Evolutionary conservation across 495 filamentous ascomycete genomes (phyloP).

Genomic region (Penicillium paxilli): DNA sequence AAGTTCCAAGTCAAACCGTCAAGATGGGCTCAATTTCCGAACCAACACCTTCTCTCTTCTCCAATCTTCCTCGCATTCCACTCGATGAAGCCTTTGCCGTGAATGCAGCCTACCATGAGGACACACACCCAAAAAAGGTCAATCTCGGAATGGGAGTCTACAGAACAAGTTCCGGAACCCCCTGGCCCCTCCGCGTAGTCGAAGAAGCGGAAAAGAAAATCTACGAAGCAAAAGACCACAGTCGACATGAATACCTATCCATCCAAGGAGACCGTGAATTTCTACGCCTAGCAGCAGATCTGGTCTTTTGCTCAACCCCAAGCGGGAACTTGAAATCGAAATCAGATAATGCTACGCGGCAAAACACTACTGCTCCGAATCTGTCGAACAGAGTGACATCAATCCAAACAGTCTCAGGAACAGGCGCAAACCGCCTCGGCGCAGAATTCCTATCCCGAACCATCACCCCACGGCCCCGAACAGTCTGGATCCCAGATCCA

Average conservation of each 20-base stretch:
- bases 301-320: too few relatives aligned
- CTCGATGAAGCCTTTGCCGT: slow-evolving; percentile 25
- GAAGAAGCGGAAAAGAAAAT: slow-evolving; percentile 23
- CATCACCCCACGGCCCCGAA: not conserved
- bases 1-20: too few relatives aligned
- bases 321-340: too few relatives aligned
- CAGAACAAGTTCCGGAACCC: slow-evolving; percentile 33
- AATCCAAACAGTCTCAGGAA: slow-evolving; percentile 75
- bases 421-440: slow-evolving; percentile 76
- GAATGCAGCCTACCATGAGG: slow-evolving; percentile 19
- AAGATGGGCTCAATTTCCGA: slow-evolving; percentile 10
- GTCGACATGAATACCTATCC: slow-evolving; percentile 17
- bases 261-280: slow-evolving; percentile 15
- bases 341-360: not conserved
- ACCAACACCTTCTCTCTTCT: slow-evolving; percentile 9
- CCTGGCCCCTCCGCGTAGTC: slow-evolving; percentile 35
- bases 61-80: slow-evolving; percentile 15
- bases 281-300: slow-evolving; percentile 7
- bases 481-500: slow-evolving; percentile 20
- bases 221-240: slow-evolving; percentile 3
- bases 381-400: not conserved
- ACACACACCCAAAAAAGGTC: slow-evolving; percentile 30
- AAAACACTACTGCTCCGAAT: not conserved
- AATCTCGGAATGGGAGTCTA: slow-evolving; percentile 35
- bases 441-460: slow-evolving; percentile 64